Conservation (phyloP, 768 basidiomycete genomes). For the Xerocomellus intermedius region DNA sequence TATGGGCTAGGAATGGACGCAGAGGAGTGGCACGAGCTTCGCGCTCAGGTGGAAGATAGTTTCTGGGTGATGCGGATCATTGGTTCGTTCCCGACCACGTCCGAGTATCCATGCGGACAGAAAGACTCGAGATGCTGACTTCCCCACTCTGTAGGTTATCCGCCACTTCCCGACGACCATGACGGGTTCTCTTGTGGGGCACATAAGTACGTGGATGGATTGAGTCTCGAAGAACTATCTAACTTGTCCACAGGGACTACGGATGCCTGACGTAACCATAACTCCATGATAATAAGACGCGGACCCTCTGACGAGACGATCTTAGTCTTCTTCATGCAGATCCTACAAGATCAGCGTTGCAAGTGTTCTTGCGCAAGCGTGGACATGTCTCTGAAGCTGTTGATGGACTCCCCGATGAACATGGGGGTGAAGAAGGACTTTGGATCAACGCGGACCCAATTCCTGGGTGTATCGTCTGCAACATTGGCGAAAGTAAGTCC, state of each 20-base stretch:
- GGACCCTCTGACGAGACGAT: constrained; percentile 8
- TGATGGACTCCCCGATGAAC: constrained; percentile 46
- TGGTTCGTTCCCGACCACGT: constrained; percentile 39
- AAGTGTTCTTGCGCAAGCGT: constrained; percentile 65
- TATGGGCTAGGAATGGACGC: constrained; percentile 69
- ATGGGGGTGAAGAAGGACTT: constrained; percentile 54
- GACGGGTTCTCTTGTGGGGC: constrained; percentile 89
- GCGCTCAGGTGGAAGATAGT: constrained; percentile 71
- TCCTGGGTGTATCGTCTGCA: constrained; percentile 82
- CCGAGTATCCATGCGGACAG: background rate
- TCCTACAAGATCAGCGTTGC: constrained; percentile 73
- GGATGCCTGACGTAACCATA: constrained; percentile 77
- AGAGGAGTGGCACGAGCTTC: constrained; percentile 69
- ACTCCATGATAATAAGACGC: background rate
- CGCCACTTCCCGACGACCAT: constrained; percentile 74
- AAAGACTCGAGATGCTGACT: background rate
- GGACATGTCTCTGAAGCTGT: constrained; percentile 31
- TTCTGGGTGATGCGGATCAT: constrained; percentile 92
- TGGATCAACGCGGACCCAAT: constrained; percentile 90
- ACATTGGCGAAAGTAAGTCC: constrained; percentile 83
- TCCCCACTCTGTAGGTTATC: constrained; percentile 60
- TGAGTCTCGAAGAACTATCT: background rate
- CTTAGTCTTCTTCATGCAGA: constrained; percentile 85
- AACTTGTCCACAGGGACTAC: constrained; percentile 61
- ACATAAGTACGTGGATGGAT: constrained; percentile 62